These are phyloP conservation scores for Quercus ilex DNA, from an alignment of 306 rosid genomes.

Conservation along the genomic window DNA sequence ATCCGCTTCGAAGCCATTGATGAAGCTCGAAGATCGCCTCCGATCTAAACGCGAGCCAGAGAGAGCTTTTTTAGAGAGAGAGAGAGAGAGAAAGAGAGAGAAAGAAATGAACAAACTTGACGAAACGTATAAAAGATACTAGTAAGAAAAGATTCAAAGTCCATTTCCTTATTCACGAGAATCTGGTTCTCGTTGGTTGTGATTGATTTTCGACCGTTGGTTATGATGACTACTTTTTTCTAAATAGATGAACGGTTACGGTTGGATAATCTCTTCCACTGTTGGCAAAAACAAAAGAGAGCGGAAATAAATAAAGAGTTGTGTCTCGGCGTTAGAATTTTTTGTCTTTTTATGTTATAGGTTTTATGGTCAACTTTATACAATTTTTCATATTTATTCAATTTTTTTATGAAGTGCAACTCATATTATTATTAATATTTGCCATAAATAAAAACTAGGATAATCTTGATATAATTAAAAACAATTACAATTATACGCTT, in stretches of 20 bases:
- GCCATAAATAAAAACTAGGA: no score
- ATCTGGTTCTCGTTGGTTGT: not conserved
- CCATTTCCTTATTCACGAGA: constrained; percentile 16
- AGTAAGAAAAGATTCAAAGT: constrained; percentile 3
- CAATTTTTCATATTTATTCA: no score
- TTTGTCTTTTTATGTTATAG: no score
- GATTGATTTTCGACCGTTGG: not conserved
- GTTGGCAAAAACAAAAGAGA: no score
- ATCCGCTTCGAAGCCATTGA: constrained; percentile 86
- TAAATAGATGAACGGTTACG: not conserved
- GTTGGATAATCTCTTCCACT: not conserved
- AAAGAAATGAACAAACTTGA: not conserved
- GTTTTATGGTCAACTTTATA: no score
- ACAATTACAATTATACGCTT: no score
- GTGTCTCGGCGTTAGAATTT: no score
- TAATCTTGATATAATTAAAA: no score
- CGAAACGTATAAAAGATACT: constrained; percentile 3
- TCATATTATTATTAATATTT: no score
- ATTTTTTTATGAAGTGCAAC: no score
- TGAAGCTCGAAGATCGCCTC: constrained; percentile 29
- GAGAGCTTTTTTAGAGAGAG: not conserved
- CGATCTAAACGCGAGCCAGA: constrained; percentile 34
- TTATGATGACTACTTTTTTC: not conserved
- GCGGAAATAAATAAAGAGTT: no score
- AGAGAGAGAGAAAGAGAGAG: not conserved